A percentile compares a stretch with the other conserved stretches of the same genome.
phyloP scores from a whole-genome alignment of 345 rosid genomes.

The Corchorus olitorius region DNA sequence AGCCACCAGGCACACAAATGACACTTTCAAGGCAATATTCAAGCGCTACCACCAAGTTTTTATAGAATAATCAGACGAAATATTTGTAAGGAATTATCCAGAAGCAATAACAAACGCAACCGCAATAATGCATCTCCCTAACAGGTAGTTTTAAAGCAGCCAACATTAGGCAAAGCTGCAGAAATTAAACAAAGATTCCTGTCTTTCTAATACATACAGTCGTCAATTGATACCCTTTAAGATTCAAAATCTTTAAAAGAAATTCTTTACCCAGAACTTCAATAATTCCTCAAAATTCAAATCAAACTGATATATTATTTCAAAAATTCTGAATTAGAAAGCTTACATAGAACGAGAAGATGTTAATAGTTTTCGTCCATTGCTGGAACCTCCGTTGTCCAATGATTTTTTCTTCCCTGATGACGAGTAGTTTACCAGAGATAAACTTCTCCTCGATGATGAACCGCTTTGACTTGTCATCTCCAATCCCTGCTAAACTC shows the following conservation, averaged over 20 bases:
- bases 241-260: too few species aligned
- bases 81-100: background rate
- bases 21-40: background rate
- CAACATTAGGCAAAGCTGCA: background rate
- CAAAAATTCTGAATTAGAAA: background rate
- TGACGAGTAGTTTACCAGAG: constrained; percentile 46
- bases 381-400: constrained; percentile 57
- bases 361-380: constrained; percentile 58
- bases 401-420: constrained; percentile 54
- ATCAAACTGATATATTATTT: background rate
- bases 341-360: constrained; percentile 68
- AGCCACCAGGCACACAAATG: background rate
- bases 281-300: background rate
- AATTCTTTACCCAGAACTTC: too few species aligned
- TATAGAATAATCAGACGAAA: background rate
- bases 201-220: background rate
- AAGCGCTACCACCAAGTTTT: background rate
- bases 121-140: background rate
- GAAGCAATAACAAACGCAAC: background rate
- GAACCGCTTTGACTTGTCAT: constrained; percentile 85
- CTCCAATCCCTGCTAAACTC: constrained; percentile 1
- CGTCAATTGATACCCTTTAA: too few species aligned
- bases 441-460: constrained; percentile 65
- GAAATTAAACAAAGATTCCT: background rate
- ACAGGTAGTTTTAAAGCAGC: background rate